These are phyloP conservation scores for Arachis hypogaea DNA, from an alignment of 306 rosid genomes.

Conservation along the genomic window DNA sequence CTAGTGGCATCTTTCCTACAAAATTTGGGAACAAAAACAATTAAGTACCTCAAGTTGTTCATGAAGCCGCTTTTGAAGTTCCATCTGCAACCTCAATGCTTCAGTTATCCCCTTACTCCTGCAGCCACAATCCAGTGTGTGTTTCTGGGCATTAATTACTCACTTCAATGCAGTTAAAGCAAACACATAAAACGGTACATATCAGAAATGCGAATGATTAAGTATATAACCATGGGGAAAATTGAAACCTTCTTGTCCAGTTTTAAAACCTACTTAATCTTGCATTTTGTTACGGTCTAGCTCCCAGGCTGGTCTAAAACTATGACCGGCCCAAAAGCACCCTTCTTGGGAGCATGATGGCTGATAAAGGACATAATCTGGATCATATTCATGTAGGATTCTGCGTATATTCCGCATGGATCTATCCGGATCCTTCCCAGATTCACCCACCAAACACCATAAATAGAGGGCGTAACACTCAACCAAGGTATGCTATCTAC, in stretches of 20 bases:
- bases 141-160: slow-evolving; percentile 25
- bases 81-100: slow-evolving; percentile 92
- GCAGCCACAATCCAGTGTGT: slow-evolving; percentile 32
- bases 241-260: background rate
- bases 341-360: too few relatives aligned
- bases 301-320: too few relatives aligned
- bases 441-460: too few relatives aligned
- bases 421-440: too few relatives aligned
- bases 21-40: slow-evolving; percentile 13
- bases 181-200: background rate
- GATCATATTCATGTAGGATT: too few relatives aligned
- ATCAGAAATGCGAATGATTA: slow-evolving; percentile 14
- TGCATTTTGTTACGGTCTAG: background rate
- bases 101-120: slow-evolving; percentile 90
- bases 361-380: too few relatives aligned
- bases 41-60: slow-evolving; percentile 92
- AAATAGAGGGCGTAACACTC: too few relatives aligned
- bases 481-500: too few relatives aligned
- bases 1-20: background rate
- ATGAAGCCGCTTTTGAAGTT: slow-evolving; percentile 95
- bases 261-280: background rate
- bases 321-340: too few relatives aligned
- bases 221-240: slow-evolving; percentile 6
- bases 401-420: too few relatives aligned
- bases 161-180: slow-evolving; percentile 17